These are phyloP conservation scores for Penicillium paxilli DNA, from an alignment of 495 filamentous ascomycete species.

Conservation along the genomic window DNA sequence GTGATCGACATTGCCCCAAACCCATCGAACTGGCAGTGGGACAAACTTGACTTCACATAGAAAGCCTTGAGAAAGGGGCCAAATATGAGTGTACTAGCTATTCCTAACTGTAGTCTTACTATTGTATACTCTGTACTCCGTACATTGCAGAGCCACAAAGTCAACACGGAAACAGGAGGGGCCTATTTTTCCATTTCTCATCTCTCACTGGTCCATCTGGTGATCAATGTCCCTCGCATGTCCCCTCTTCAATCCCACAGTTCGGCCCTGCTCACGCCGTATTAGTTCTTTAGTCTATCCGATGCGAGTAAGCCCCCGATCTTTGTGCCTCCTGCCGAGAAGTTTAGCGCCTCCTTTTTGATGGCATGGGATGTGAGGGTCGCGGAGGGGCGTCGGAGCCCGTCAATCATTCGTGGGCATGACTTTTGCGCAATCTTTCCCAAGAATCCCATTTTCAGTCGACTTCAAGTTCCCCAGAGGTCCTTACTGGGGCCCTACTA, in stretches of 20 bases:
- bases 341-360: conserved; percentile 3
- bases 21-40: background rate
- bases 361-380: background rate
- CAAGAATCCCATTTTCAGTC: no score
- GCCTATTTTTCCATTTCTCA: background rate
- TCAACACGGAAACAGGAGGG: background rate
- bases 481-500: no score
- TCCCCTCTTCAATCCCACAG: no score
- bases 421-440: no score
- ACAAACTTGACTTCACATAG: background rate
- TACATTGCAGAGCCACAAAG: no score
- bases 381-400: conserved; percentile 3
- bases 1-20: conserved; percentile 37
- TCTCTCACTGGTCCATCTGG: conserved; percentile 1
- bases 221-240: background rate
- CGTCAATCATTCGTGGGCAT: conserved; percentile 10
- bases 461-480: no score
- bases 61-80: background rate
- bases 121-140: no score
- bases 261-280: background rate
- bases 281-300: background rate
- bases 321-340: background rate
- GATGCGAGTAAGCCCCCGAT: background rate
- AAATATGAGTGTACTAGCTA: background rate
- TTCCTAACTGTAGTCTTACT: no score